phyloP scores from a whole-genome alignment of 1,139 yeast species.

The Blastobotrys persicus region DNA sequence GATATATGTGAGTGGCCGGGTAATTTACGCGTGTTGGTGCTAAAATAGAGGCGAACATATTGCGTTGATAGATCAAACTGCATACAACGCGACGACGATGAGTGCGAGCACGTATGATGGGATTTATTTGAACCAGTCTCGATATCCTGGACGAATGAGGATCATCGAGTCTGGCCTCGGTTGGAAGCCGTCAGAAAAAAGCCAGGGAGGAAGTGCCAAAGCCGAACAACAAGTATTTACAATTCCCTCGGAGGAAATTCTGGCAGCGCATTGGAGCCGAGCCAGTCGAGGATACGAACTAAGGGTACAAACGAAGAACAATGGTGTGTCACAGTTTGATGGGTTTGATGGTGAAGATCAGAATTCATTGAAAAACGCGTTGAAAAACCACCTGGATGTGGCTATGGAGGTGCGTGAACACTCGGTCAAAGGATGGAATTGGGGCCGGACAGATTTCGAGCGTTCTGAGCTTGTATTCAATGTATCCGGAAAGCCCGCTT shows the following conservation, averaged over 20 bases:
- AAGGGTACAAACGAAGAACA: slow-evolving; percentile 82
- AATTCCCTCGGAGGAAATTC: slow-evolving; percentile 79
- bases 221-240: slow-evolving; percentile 65
- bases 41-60: not conserved
- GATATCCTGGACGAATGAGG: slow-evolving; percentile 83
- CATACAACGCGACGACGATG: slow-evolving; percentile 17
- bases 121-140: slow-evolving; percentile 84
- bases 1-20: not conserved
- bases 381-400: slow-evolving; percentile 71
- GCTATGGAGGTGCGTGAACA: slow-evolving; percentile 83
- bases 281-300: slow-evolving; percentile 91
- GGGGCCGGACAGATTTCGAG: slow-evolving; percentile 94
- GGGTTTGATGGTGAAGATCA: slow-evolving; percentile 88
- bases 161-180: slow-evolving; percentile 94
- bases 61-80: not conserved
- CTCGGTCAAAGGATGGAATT: slow-evolving; percentile 96
- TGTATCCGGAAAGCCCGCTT: slow-evolving; percentile 83
- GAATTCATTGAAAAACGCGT: slow-evolving; percentile 73
- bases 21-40: not conserved
- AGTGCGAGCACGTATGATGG: slow-evolving; percentile 64
- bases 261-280: slow-evolving; percentile 84
- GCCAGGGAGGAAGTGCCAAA: slow-evolving; percentile 51
- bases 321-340: slow-evolving; percentile 83
- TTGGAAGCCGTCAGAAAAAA: slow-evolving; percentile 74
- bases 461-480: slow-evolving; percentile 86